These are phyloP conservation scores for Cryptococcus wingfieldii DNA, from an alignment of 1,284 basidiomycete species.

Conservation along the genomic window DNA sequence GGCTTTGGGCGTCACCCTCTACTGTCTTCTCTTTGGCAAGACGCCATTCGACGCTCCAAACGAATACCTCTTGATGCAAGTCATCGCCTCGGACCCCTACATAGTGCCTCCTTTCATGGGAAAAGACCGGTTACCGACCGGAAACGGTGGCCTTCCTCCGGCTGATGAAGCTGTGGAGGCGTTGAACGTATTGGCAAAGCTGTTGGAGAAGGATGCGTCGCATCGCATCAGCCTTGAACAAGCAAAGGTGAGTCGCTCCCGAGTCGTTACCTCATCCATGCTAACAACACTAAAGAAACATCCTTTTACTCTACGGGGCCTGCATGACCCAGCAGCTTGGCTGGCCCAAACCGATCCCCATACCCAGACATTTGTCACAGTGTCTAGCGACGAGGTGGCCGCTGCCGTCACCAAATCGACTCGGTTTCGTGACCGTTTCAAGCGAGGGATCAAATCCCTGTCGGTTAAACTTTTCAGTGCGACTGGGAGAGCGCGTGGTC, in stretches of 20 bases:
- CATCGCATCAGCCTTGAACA: constrained; percentile 76
- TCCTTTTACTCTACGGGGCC: constrained; percentile 73
- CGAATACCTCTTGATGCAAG: constrained; percentile 78
- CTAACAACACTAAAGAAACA: constrained; percentile 33
- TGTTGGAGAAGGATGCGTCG: constrained; percentile 78
- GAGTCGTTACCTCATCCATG: neutral
- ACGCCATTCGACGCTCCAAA: constrained; percentile 65
- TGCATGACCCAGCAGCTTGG: constrained; percentile 72
- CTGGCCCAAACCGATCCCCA: constrained; percentile 67
- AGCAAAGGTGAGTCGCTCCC: constrained; percentile 65
- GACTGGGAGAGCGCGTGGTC: constrained; percentile 30
- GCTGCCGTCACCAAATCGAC: constrained; percentile 58
- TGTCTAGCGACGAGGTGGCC: constrained; percentile 75
- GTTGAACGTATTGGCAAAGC: constrained; percentile 65
- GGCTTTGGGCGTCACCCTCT: constrained; percentile 97
- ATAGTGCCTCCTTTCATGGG: constrained; percentile 69
- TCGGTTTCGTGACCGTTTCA: constrained; percentile 38
- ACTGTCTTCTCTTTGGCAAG: constrained; percentile 85
- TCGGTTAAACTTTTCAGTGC: constrained; percentile 16
- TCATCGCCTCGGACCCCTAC: constrained; percentile 79
- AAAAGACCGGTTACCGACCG: constrained; percentile 61
- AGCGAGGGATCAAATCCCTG: constrained; percentile 37
- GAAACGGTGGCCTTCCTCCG: constrained; percentile 52
- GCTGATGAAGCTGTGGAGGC: constrained; percentile 55
- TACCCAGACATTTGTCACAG: constrained; percentile 58